Conservation (phyloP, 768 basidiomycete species). For the Lactarius sanguifluus region DNA sequence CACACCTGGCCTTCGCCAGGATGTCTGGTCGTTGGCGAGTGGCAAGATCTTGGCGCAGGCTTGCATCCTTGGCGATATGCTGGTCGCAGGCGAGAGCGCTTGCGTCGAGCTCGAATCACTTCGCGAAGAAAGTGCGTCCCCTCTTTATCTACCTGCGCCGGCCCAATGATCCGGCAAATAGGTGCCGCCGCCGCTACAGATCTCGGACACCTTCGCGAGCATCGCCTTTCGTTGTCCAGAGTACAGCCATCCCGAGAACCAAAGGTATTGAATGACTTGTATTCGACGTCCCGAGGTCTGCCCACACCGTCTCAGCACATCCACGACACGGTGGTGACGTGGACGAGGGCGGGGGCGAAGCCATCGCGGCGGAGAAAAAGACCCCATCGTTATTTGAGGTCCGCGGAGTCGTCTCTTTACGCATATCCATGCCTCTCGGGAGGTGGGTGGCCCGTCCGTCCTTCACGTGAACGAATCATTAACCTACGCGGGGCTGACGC, state of each 20-base stretch:
- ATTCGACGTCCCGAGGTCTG: conserved; percentile 70
- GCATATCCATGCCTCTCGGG: conserved; percentile 67
- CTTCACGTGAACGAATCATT: conserved; percentile 1
- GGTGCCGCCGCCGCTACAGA: conserved; percentile 49
- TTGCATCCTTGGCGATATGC: conserved; percentile 56
- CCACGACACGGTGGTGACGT: conserved; percentile 50
- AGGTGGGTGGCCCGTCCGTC: conserved; percentile 46
- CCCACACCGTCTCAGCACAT: conserved; percentile 66
- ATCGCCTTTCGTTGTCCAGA: conserved; percentile 74
- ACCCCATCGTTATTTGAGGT: conserved; percentile 60
- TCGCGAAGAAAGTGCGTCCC: conserved; percentile 64
- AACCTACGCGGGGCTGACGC: conserved; percentile 8
- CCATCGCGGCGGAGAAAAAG: not conserved
- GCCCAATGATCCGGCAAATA: conserved; percentile 34
- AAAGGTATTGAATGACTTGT: conserved; percentile 80
- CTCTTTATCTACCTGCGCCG: conserved; percentile 42
- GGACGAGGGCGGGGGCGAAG: conserved; percentile 38
- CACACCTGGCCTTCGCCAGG: conserved; percentile 45
- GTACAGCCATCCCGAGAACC: conserved; percentile 68
- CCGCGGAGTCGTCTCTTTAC: conserved; percentile 56
- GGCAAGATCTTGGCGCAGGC: conserved; percentile 81
- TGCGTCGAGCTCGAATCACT: conserved; percentile 78
- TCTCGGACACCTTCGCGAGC: conserved; percentile 65
- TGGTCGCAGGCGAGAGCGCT: conserved; percentile 68
- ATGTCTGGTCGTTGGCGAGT: conserved; percentile 65